Evolutionary conservation across 345 rosid species (phyloP).

Genomic region (thale cress (Arabidopsis thaliana)): TAIR10.1 NC_003074.8:18882001-18882500

Average conservation of each 20-base stretch:
- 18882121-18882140: too few relatives aligned
- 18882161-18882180: too few relatives aligned
- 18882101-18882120: not conserved
- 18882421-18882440: slow-evolving; percentile 28
- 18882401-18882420: slow-evolving; percentile 42
- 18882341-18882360: slow-evolving; percentile 6
- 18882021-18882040: slow-evolving; percentile 23
- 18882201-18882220: slow-evolving; percentile 38
- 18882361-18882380: not conserved
- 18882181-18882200: slow-evolving; percentile 3
- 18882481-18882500: slow-evolving; percentile 47
- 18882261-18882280: not conserved
- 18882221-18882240: slow-evolving; percentile 4
- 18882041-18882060: not conserved
- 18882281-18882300: slow-evolving; percentile 39
- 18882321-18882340: not conserved
- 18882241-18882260: not conserved
- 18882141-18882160: too few relatives aligned
- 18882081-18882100: too few relatives aligned
- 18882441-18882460: slow-evolving; percentile 72
- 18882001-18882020: slow-evolving; percentile 21
- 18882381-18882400: slow-evolving; percentile 30
- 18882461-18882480: slow-evolving; percentile 61
- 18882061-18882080: too few relatives aligned
- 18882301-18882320: slow-evolving; percentile 10